Base-by-base conservation (phyloP, 768 basidiomycete genomes). In the Suillus alpinus region DNA sequence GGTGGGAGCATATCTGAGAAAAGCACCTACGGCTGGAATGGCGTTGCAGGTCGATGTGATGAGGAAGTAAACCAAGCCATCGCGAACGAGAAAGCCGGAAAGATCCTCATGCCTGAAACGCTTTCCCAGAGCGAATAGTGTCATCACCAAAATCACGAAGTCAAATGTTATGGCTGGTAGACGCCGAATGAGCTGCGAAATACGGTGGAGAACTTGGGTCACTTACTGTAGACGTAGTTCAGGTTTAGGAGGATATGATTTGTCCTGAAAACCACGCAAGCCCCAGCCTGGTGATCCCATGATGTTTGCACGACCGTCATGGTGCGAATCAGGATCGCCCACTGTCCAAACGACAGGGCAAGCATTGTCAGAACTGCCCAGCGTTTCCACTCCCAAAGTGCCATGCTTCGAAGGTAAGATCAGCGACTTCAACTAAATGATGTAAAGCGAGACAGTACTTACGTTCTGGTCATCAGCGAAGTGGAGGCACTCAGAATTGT, bases 391-490 rank as follows among this genome's bases (percentile, higher is more conserved):
- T 89, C 82, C 89, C 88, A 91, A 29, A 91, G 77, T 10, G 88
- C 88, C 51, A 90, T 80, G 4, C 86, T 90, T 59, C 29, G 57
- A 69, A 75, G 64, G 46, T n/a, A 50, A 66, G 63, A 67, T 69
- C 67, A 56, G 62, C 43, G n/a, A 63, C 51, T 31, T 67, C 20
- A 58, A 58, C 52, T 68, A 20, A 67, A 39, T 9, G 13, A 14
- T 66, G 29, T 57, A 47, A 6, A 31, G 39, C 31, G 46, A 26
- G 32, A 58, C 16, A 49, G 5, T 18, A 29, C 62, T 43, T 67
- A 88, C 87, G 87, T 88, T 70, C 88, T 79, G 55, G 89, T 77
- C 85, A 88, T 86, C 43, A 90, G 77, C 32, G 85, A 87, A 0
- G 86, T 88, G 16, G 86, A 86, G 9, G 85, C 83, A 62, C 81